These are phyloP conservation scores for Rhizodiscina lignyota DNA, from an alignment of 495 filamentous ascomycete genomes.

Conservation along the genomic window DNA sequence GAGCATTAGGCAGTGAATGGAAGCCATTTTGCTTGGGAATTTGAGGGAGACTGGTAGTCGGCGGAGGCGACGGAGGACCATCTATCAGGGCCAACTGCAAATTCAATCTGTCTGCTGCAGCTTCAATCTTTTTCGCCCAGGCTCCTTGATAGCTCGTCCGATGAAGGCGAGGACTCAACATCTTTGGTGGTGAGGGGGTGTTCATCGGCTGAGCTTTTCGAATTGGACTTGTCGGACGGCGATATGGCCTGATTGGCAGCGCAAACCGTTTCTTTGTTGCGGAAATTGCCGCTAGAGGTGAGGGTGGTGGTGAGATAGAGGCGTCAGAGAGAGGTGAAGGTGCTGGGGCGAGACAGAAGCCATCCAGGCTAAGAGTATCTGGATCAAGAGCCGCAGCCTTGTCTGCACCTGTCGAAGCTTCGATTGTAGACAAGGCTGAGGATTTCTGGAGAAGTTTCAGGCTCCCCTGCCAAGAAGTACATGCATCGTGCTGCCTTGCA, in stretches of 20 bases:
- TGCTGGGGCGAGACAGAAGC: constrained; percentile 5
- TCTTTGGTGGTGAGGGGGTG: neutral
- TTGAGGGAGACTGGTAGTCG: too few species aligned
- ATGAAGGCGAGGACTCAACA: neutral
- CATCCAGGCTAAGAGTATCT: neutral
- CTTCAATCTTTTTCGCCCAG: neutral
- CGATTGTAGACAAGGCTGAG: too few species aligned
- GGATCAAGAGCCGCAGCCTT: neutral
- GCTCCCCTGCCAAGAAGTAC: neutral
- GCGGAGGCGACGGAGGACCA: too few species aligned
- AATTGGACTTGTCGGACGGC: neutral
- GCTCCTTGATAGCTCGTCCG: neutral
- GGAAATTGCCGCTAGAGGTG: constrained; percentile 9
- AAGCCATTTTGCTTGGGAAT: too few species aligned
- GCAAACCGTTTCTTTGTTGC: constrained; percentile 7
- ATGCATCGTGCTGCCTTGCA: neutral
- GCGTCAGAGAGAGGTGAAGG: neutral
- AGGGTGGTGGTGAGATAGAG: constrained; percentile 14
- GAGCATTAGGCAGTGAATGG: too few species aligned
- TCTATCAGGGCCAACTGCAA: too few species aligned
- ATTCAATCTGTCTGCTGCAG: too few species aligned
- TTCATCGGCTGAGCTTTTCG: neutral
- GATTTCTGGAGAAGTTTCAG: too few species aligned
- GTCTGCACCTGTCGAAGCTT: too few species aligned
- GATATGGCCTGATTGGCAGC: neutral